Percentiles rank a stretch among this genome's conserved stretches.
Evolutionary conservation across 805 yeast species (phyloP).

Genomic region (Scheffersomyces spartinae): DNA sequence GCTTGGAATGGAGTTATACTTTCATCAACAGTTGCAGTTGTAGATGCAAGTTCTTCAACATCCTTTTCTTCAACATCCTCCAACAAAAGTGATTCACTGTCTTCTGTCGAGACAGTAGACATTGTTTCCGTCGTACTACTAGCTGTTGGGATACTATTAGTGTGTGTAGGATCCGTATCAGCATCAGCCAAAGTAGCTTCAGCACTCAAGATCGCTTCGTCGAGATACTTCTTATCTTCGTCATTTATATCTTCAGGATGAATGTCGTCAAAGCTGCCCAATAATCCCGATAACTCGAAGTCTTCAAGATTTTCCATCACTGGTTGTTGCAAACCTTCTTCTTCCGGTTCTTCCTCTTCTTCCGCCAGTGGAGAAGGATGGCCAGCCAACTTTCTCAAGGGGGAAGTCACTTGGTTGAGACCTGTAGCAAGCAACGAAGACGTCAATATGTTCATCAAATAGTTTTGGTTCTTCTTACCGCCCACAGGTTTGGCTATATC

Average conservation of each 20-base stretch:
- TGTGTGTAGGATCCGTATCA: too few species aligned
- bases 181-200: constrained; percentile 4
- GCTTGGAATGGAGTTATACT: too few species aligned
- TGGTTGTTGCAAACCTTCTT: constrained; percentile 13
- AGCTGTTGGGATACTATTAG: too few species aligned
- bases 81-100: constrained; percentile 7
- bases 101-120: constrained; percentile 4
- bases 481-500: constrained; percentile 17
- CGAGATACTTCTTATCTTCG: background rate
- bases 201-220: background rate
- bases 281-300: too few species aligned
- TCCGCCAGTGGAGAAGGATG: background rate
- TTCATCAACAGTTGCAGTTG: constrained; percentile 3
- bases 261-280: constrained; percentile 8
- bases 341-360: constrained; percentile 1
- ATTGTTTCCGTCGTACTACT: too few species aligned
- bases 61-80: constrained; percentile 4
- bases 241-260: constrained; percentile 5
- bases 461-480: constrained; percentile 12
- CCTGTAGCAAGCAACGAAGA: constrained; percentile 12
- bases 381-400: background rate
- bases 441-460: constrained; percentile 17
- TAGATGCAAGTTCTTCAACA: constrained; percentile 4
- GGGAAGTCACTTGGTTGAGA: background rate
- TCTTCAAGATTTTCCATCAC: constrained; percentile 18